Base-by-base conservation (phyloP, 805 yeast genomes). In the Wickerhamiella allomyrinae region DNA sequence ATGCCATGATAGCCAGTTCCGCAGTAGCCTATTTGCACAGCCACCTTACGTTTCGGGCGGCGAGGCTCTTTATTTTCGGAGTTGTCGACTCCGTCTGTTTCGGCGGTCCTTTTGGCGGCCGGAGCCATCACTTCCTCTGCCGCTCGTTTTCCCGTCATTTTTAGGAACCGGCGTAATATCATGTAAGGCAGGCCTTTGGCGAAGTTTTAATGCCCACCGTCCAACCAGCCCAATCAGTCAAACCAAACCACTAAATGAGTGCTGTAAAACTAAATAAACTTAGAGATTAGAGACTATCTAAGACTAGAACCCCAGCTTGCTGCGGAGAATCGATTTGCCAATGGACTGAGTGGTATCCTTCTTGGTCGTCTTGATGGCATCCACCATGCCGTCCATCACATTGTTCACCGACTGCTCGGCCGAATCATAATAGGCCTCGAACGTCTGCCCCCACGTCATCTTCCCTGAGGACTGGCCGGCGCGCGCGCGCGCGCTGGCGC, bases 1-100 rank as follows among this genome's bases (percentile, higher is more conserved):
- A 87, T 84, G 7, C 97, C 97, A 59, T 83, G 91, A 62, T 87
- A 87, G 0, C 96, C 96, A 1, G 95, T 78, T 34, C 97, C 97
- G 58, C 95, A 87, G 64, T 87, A 87, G 4, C 97, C 96, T 49
- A 87, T 69, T 76, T 84, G 69, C 54, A 81, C 76, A 0, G 95
- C 96, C 19, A 85, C 95, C 57, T 87, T 87, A 53, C 76, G 73
- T 69, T 87, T 87, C 19, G 54, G 84, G 70, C 56, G 48, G 19
- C 69, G 48, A 7, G 41, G 31, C 21, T 39, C 45, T 27, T 40
- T 45, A 10, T 21, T 21, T 8, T 36, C 29, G 5, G 6, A 5
- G 5, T 19, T n/a, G 3, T 19, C 31, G 8, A 9, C 5, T 8
- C 3, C 7, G 3, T 13, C 20, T 21, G 22, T 29, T 11, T 13